Evolutionary conservation across 2,329 filamentous ascomycete genomes (phyloP), one percentile per base, ranked within the genome.

Genomic region (Colletotrichum higginsianum): DNA sequence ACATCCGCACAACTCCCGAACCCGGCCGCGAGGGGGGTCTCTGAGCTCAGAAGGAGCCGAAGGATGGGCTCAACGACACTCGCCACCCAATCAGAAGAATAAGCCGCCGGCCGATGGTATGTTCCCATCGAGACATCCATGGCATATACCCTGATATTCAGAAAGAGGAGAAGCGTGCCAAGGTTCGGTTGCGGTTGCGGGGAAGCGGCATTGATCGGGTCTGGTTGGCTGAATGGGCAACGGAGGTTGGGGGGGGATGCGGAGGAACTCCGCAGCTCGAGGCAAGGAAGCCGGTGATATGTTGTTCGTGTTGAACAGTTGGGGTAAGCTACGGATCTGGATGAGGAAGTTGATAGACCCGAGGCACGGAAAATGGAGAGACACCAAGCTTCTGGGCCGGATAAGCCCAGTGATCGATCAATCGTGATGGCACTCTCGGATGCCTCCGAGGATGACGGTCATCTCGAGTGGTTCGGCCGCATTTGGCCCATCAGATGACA

Each of bases 211-310:
- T 70, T 66, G 67, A 8, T 9, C 12, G n/a, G 6, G 6, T 18
- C 15, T 60, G 55, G 55, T 66, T 66, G 62, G 67, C 47, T 16
- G 15, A 2, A 23, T 2, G 11, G 18, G 23, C 23, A 66, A 30
- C 26, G 56, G 18, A 60, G 38, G 12, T 65, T 35, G 35, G 35
- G 38, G 35, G 38, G 46, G 30, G 30, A 16, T 65, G 61, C 66
- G 61, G 61, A 70, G 67, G 49, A 55, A 47, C 62, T 66, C 67
- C 67, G 67, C 67, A 55, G 38, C 55, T 42, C 16, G 5, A 21
- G 21, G 35, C 55, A 30, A 47, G 66, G 46, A 16, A 12, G 15
- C 21, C 5, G 16, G 35, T n/a, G 38, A 42, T 8, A 8, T 40
- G 12, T 16, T 15, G 26, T 44, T 44, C 42, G 56, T 9, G n/a